Percentiles rank a stretch among this genome's conserved stretches.
These are phyloP conservation scores for Teratosphaeria pseudoeucalypti DNA, from an alignment of 2,329 filamentous ascomycete genomes.

Conservation along the genomic window DNA sequence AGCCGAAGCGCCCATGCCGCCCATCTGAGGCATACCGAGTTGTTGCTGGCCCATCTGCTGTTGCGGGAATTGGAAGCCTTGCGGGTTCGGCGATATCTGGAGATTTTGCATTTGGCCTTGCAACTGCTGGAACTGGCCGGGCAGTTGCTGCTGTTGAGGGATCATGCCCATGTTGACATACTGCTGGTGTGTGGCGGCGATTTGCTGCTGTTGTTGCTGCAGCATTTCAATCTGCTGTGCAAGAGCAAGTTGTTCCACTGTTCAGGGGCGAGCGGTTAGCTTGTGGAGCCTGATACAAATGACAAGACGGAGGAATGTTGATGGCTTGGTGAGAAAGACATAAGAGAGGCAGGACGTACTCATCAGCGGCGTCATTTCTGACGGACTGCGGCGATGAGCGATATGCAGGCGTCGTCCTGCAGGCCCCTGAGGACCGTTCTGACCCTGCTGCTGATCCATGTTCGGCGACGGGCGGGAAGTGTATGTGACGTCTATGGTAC, in stretches of 20 bases:
- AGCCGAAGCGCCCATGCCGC: conserved; percentile 62
- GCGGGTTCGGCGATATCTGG: conserved; percentile 51
- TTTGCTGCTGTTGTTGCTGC: conserved; percentile 96
- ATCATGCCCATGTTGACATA: conserved; percentile 97
- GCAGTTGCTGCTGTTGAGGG: conserved; percentile 70
- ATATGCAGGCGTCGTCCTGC: conserved; percentile 88
- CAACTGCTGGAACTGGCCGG: conserved; percentile 65
- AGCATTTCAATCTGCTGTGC: conserved; percentile 96
- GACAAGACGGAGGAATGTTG: not conserved
- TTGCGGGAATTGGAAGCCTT: conserved; percentile 80
- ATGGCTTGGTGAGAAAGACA: not conserved
- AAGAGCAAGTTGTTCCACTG: conserved; percentile 95
- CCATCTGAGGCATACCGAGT: conserved; percentile 60
- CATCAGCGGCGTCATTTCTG: conserved; percentile 94
- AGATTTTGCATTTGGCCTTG: conserved; percentile 72
- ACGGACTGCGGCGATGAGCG: conserved; percentile 91
- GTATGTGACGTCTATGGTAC: conserved; percentile 3
- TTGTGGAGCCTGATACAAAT: conserved; percentile 3
- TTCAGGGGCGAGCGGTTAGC: conserved; percentile 20
- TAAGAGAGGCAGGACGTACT: conserved; percentile 53
- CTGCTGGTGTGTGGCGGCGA: conserved; percentile 91
- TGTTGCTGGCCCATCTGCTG: conserved; percentile 51
- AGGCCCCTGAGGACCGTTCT: conserved; percentile 50
- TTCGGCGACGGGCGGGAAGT: not conserved
- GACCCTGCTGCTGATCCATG: conserved; percentile 43